Evolutionary conservation across 441 rosid genomes (phyloP).

Genomic region (Brassica hybrid): DNA sequence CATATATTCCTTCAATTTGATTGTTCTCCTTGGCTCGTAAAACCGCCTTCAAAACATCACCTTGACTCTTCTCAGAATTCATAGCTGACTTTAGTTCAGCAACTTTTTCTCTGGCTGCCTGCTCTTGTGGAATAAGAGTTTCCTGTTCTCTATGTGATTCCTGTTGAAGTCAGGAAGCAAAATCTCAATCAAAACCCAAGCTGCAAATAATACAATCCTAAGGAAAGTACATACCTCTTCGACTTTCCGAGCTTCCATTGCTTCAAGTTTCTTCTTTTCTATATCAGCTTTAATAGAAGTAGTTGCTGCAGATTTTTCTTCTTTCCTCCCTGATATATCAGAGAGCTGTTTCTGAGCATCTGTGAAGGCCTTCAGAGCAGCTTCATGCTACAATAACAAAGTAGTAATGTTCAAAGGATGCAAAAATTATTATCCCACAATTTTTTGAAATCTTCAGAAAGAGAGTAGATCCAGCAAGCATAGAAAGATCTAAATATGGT

Average conservation of each 20-base stretch:
- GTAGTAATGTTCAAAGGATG: conserved; percentile 18
- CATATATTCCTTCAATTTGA: conserved; percentile 88
- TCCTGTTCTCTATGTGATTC: conserved; percentile 86
- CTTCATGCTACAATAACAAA: conserved; percentile 71
- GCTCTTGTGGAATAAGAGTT: conserved; percentile 78
- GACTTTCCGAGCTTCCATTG: conserved; percentile 66
- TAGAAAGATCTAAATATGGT: conserved; percentile 8
- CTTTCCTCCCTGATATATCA: conserved; percentile 54
- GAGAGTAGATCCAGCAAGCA: conserved; percentile 7
- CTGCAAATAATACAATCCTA: conserved; percentile 27
- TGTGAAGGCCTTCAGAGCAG: conserved; percentile 72
- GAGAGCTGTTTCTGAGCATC: conserved; percentile 82
- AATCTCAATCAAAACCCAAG: conserved; percentile 33
- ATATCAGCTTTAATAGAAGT: conserved; percentile 58
- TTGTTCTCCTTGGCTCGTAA: conserved; percentile 80
- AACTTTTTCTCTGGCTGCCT: conserved; percentile 90
- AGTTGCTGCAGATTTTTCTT: conserved; percentile 52
- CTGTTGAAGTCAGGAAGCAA: conserved; percentile 51
- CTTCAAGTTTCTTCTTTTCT: conserved; percentile 66
- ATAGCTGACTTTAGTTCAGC: conserved; percentile 77
- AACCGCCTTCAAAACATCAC: conserved; percentile 88
- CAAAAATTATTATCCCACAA: not conserved
- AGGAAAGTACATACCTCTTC: conserved; percentile 63
- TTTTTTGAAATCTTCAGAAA: not conserved
- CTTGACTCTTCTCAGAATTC: conserved; percentile 93